Conservation (phyloP, 2,329 filamentous ascomycete genomes). For the Chaetomium sp. region DNA sequence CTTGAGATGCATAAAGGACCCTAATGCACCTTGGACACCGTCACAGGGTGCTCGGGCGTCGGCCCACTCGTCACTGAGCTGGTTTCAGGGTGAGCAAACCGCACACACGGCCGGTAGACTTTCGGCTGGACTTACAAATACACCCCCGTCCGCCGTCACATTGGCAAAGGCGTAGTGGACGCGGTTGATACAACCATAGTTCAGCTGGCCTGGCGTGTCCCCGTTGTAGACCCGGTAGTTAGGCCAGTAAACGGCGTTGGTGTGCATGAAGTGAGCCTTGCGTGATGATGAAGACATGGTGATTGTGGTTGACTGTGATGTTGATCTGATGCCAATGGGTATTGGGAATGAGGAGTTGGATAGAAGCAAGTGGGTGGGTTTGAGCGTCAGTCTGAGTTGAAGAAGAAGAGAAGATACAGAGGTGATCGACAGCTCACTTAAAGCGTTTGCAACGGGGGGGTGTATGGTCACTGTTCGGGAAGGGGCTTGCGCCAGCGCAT, state of each 20-base stretch:
- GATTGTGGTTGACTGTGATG: neutral
- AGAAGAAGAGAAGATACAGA: constrained; percentile 8
- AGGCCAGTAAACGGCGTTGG: constrained; percentile 84
- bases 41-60: constrained; percentile 73
- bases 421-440: constrained; percentile 24
- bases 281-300: constrained; percentile 41
- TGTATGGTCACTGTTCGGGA: constrained; percentile 23
- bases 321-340: neutral
- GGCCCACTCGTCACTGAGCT: constrained; percentile 81
- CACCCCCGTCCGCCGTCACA: constrained; percentile 69
- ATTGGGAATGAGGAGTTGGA: neutral
- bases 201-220: constrained; percentile 72
- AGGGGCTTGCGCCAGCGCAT: constrained; percentile 32
- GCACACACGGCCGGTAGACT: neutral
- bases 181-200: constrained; percentile 75
- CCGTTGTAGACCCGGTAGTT: constrained; percentile 74
- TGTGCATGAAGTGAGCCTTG: constrained; percentile 57
- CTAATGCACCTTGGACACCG: constrained; percentile 69
- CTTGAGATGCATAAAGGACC: constrained; percentile 74
- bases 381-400: neutral
- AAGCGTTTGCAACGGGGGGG: constrained; percentile 17
- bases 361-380: neutral
- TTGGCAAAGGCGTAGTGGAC: constrained; percentile 83
- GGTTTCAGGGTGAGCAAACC: constrained; percentile 14
- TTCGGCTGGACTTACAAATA: constrained; percentile 62